These are phyloP conservation scores for Parastagonospora nodorum DNA, from an alignment of 2,329 filamentous ascomycete genomes.

Conservation along the genomic window DNA sequence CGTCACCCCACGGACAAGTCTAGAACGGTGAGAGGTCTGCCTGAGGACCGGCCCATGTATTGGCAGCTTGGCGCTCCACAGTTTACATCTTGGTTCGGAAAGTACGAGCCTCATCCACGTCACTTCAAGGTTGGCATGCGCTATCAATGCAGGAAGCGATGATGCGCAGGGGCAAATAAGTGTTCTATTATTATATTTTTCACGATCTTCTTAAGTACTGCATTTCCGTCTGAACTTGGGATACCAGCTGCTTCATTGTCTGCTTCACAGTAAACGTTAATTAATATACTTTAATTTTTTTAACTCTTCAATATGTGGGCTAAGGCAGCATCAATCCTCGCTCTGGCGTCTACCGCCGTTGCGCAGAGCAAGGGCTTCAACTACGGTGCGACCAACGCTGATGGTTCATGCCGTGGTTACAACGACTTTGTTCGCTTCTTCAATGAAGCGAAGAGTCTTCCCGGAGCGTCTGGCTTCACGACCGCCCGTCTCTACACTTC, in stretches of 20 bases:
- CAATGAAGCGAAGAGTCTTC: slow-evolving; percentile 65
- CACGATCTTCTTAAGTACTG: background rate
- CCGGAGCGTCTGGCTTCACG: slow-evolving; percentile 68
- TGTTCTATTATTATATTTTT: background rate
- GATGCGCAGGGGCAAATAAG: slow-evolving; percentile 14
- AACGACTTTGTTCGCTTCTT: slow-evolving; percentile 73
- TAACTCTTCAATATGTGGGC: slow-evolving; percentile 16
- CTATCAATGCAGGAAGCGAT: slow-evolving; percentile 11
- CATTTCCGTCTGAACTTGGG: background rate
- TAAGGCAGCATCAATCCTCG: slow-evolving; percentile 17
- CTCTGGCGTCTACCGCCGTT: slow-evolving; percentile 25
- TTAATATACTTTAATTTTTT: slow-evolving; percentile 9
- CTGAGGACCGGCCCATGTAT: background rate
- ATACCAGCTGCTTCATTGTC: background rate
- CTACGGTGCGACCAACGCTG: slow-evolving; percentile 67
- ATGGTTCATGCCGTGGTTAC: slow-evolving; percentile 64
- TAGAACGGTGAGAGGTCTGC: background rate
- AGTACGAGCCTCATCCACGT: slow-evolving; percentile 22
- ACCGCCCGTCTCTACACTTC: slow-evolving; percentile 74
- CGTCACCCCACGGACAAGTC: background rate
- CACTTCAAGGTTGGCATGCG: slow-evolving; percentile 14
- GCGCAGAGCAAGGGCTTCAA: slow-evolving; percentile 65
- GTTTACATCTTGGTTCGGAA: slow-evolving; percentile 9
- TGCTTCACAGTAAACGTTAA: background rate
- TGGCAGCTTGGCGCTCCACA: slow-evolving; percentile 11